Evolutionary conservation across 345 rosid species (phyloP), one percentile per base, ranked within the genome.

Genomic region (Lumnitzera littorea): DNA sequence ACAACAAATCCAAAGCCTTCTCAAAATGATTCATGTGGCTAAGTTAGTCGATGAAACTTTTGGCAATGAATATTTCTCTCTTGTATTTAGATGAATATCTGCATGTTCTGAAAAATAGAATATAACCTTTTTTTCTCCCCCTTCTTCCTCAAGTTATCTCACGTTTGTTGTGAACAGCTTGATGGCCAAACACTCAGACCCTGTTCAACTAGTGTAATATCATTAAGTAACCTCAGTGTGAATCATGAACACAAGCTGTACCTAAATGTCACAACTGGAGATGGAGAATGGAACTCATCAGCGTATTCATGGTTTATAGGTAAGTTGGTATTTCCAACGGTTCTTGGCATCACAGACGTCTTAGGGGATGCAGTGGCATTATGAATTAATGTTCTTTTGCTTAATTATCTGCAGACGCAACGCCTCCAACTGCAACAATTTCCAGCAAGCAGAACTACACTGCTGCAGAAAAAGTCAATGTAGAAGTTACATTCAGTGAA

Each of bases 281-380:
- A 59, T 50, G 83, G 86, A 57, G 86, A 73, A 54, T 62, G 51
- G 63, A 78, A 71, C 68, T 62, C 83, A 16, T 76, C 83, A 12
- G 62, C 67, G 60, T 78, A 76, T 65, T 76, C 81, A 50, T 81
- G 86, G 86, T 78, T 78, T 57, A 67, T 81, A 6, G 86, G 86
- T 81, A 48, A 69, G 83, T 36, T 58, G 23, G 15, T 59, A 50
- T 47, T 50, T 50, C 27, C 56, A 14, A 16, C 8, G 17, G 16
- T 16, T 17, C 55, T 24, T 53, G 56, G 3, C 29, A 36, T 53
- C 12, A 24, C 56, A 24, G 43, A 4, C 43, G 3, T 36, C 7
- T 36, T 4, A 36, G 43, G 11, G 9, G 43, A 36, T 36, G 43
- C 7, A 36, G 43, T 5, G 43, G 7, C 1, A 36, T 36, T 36